Evolutionary conservation across 2,329 filamentous ascomycete species (phyloP).

Genomic region (Fusarium siculi): DNA sequence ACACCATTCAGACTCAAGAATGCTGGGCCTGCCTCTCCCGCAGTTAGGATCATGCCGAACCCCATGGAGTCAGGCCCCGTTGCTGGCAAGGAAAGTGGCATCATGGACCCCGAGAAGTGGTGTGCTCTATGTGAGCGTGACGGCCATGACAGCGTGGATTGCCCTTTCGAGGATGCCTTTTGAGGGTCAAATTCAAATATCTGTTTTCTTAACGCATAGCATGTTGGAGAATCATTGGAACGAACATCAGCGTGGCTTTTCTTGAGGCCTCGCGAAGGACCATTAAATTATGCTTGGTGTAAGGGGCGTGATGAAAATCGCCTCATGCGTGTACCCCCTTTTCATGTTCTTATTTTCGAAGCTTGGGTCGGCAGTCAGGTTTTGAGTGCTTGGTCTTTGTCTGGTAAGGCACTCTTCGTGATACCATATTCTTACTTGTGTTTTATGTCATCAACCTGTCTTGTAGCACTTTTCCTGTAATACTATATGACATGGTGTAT

Average conservation of each 20-base stretch:
- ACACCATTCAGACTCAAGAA: slow-evolving; percentile 62
- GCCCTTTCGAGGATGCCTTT: slow-evolving; percentile 87
- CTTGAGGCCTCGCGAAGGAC: slow-evolving; percentile 13
- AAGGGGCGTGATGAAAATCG: slow-evolving; percentile 45
- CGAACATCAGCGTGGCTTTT: slow-evolving; percentile 33
- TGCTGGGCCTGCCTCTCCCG: slow-evolving; percentile 49
- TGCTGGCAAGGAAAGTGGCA: slow-evolving; percentile 80
- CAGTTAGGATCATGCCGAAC: slow-evolving; percentile 66
- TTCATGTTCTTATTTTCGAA: slow-evolving; percentile 25
- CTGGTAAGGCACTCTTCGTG: slow-evolving; percentile 48
- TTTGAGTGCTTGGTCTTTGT: slow-evolving; percentile 39
- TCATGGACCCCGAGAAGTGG: slow-evolving; percentile 90
- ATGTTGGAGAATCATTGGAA: slow-evolving; percentile 20
- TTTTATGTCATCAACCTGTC: slow-evolving; percentile 22
- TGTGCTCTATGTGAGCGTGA: slow-evolving; percentile 96
- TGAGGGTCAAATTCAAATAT: slow-evolving; percentile 47
- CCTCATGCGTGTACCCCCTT: slow-evolving; percentile 32
- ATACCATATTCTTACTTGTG: slow-evolving; percentile 48
- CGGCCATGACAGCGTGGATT: slow-evolving; percentile 95
- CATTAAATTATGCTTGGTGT: slow-evolving; percentile 37
- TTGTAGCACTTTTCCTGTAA: slow-evolving; percentile 36
- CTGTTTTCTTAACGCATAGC: slow-evolving; percentile 17
- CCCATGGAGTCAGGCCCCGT: slow-evolving; percentile 74
- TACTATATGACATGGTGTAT: slow-evolving; percentile 32
- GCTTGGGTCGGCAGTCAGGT: slow-evolving; percentile 27